Evolutionary conservation across 2,329 filamentous ascomycete species (phyloP), one percentile per base, ranked within the genome.

Genomic region (Microdochium trichocladiopsis): DNA sequence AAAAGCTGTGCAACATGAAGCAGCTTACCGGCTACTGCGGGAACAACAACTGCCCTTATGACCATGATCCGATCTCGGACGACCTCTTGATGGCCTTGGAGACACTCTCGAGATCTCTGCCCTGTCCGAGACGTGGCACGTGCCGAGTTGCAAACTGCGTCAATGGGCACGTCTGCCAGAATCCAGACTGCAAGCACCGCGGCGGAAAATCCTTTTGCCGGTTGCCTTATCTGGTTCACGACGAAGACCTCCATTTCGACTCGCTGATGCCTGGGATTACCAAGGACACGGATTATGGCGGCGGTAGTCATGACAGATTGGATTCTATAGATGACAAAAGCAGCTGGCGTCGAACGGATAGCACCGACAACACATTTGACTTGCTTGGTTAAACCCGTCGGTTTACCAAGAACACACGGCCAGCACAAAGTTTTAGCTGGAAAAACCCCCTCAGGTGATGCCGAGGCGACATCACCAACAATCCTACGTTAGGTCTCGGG

Each of bases 151-250:
- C 55, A 0, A 47, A 48, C 14, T 69, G 66, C 55, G 57, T 56
- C 22, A 55, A 57, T 23, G 66, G 65, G 5, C 66, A 68, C 52
- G 55, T 67, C 36, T 69, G 66, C 53, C 66, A 67, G 57, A 61
- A 54, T 16, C 41, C 50, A 18, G 61, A 67, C 14, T 69, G 66
- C 52, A 61, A 60, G 50, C 48, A 62, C n/a, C 63, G 64, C 8
- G 60, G 61, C 21, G 66, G 66, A 48, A 66, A 62, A 56, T 31
- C 45, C 4, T 61, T 59, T 47, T 67, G 66, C 61, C 61, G 58
- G 24, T 14, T 68, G 2, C 54, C 59, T 11, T 51, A 49, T 22
- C 9, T 18, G 3, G 43, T 56, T 8, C 65, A 68, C 49, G 28
- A 41, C 16, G 58, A 59, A 14, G 57, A 62, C 16, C 28, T 63